Base-by-base conservation (phyloP, 768 basidiomycete genomes). In the Leccinum variicolor region DNA sequence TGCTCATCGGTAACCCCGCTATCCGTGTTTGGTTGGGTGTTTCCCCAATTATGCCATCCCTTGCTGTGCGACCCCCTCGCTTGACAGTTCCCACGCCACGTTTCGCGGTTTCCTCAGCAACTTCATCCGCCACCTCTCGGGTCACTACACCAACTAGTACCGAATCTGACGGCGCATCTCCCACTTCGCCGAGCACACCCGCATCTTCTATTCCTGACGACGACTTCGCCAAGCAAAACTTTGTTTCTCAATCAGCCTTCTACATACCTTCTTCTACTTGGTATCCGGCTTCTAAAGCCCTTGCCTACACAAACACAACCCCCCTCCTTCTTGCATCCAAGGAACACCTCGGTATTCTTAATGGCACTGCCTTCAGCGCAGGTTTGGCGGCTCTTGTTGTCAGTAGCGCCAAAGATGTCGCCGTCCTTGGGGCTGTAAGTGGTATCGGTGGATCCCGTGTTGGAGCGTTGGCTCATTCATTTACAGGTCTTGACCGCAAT, bases 321-420 rank as follows among this genome's bases (percentile, higher is more conserved):
- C 87, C 90, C 2, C 77, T 93, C 54, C 74, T 82, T 25, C 81
- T 91, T 17, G 81, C 78, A 3, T 85, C 85, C 15, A 92, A 92
- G 70, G 90, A 92, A 54, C 89, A 90, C 61, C 80, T 91, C 14
- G 90, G 90, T 13, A 83, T 92, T 52, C 73, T 91, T 43, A 94
- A 94, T 67, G 93, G 92, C 51, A 92, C 92, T 1, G 89, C 90
- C 0, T 92, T 92, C 72, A 89, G 87, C 33, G 85, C 92, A 0
- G 85, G 89, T 7, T 82, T 91, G n/a, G 88, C 84, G 4, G 78
- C 86, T 7, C 78, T 94, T 15, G 89, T 87, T 9, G 73, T 92
- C 53, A 81, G 84, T 62, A 89, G 90, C 50, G 84, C 89, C 17
- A 81, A 84, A 34, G 86, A 87, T 57, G 74, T 89, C 34, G 81